Base-by-base conservation (phyloP, 129 eudicot genomes). In the Calendula officinalis region DNA sequence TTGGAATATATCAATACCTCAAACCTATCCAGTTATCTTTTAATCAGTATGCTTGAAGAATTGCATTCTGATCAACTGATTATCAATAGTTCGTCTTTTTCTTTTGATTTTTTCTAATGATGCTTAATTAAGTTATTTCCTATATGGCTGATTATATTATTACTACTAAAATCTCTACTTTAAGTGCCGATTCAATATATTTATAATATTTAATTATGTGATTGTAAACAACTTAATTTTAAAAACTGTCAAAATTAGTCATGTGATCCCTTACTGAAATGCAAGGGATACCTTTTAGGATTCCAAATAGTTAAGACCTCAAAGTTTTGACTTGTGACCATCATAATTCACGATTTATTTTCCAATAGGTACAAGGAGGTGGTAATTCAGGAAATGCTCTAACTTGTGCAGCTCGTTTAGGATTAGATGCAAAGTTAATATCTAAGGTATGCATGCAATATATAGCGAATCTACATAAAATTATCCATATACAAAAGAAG, bases 331-430 rank as follows among this genome's bases (percentile, higher is more conserved):
- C 4, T 0, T 56, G 6, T 36, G 49, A 45, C 37, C 13, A 48
- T 74, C 35, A 5, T 36, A 66, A 12, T 41, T 42, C 33, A 50
- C 53, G 32, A 14, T 3, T 42, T 50, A 37, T 62, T 54, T 47
- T 56, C 40, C 37, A 5, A 17, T 71, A 92, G 98, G 80, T 92
- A 47, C 96, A 85, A 88, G 98, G 98, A 77, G 98, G 98, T 51
- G 98, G 98, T 44, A 92, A 92, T 75, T 91, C 84, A 34, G 96
- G 95, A 55, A 92, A 92, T 85, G 95, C 98, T 10, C 78, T 88
- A 77, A 88, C 98, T 6, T 88, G 96, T 77, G 89, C 89, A 44
- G 95, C 98, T 54, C 96, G 96, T 71, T 58, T 92, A 74, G 98
- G 98, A 13, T 74, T 92, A 64, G 79, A 75, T 30, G 85, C 95